Evolutionary conservation across 176 grass and related monocot genomes (phyloP).

Genomic region (Sorghum bicolor): DNA sequence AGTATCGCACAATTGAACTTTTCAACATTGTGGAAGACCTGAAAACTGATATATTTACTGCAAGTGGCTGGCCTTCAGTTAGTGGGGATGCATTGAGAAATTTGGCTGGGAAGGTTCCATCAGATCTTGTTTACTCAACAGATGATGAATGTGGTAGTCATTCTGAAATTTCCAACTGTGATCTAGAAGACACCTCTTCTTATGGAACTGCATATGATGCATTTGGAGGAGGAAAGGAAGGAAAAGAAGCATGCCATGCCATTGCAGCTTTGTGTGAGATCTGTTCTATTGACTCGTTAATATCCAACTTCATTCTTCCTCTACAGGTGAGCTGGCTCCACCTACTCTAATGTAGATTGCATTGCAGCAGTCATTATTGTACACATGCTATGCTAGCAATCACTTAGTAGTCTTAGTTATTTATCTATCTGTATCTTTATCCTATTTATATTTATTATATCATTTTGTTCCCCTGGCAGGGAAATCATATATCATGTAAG

Average conservation of each 20-base stretch:
- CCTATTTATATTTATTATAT: slow-evolving; percentile 9
- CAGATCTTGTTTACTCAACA: slow-evolving; percentile 45
- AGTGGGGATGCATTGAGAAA: slow-evolving; percentile 72
- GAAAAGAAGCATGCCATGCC: slow-evolving; percentile 83
- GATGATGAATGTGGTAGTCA: slow-evolving; percentile 29
- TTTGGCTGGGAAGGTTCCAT: slow-evolving; percentile 69
- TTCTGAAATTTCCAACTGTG: slow-evolving; percentile 42
- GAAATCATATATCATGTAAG: slow-evolving; percentile 81
- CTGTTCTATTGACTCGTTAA: slow-evolving; percentile 83
- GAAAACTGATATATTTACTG: slow-evolving; percentile 61
- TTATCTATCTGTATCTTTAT: slow-evolving; percentile 11
- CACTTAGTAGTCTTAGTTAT: not conserved
- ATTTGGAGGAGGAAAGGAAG: slow-evolving; percentile 78
- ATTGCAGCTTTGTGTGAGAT: slow-evolving; percentile 91
- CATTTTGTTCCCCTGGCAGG: slow-evolving; percentile 35
- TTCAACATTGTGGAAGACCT: slow-evolving; percentile 59
- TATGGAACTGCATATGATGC: slow-evolving; percentile 88
- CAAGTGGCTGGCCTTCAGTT: slow-evolving; percentile 78
- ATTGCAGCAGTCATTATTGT: not conserved
- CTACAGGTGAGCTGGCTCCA: slow-evolving; percentile 66
- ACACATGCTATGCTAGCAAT: not conserved
- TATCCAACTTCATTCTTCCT: slow-evolving; percentile 95
- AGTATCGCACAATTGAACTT: slow-evolving; percentile 65
- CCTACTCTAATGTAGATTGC: not conserved
- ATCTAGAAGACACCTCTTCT: slow-evolving; percentile 31